phyloP scores from a whole-genome alignment of 2,329 filamentous ascomycete species.

The Daldinia eschscholtzii region DNA sequence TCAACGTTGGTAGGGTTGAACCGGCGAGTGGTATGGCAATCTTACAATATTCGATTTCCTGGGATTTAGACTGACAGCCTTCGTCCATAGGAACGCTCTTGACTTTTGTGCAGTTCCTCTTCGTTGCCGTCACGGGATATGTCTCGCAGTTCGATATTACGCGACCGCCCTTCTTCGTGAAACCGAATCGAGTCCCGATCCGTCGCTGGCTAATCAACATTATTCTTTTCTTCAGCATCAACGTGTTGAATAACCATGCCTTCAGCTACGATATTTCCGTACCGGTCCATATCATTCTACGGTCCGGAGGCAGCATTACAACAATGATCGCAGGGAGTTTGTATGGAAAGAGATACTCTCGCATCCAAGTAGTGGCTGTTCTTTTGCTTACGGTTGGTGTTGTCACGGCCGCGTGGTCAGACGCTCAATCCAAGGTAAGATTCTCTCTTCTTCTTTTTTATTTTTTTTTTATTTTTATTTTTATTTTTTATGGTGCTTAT shows the following conservation, averaged over 20 bases:
- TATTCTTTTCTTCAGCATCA: slow-evolving; percentile 90
- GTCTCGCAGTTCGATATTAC: slow-evolving; percentile 78
- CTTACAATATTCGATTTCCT: slow-evolving; percentile 17
- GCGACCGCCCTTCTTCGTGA: slow-evolving; percentile 78
- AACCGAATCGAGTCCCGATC: slow-evolving; percentile 83
- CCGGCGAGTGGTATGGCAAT: slow-evolving; percentile 78
- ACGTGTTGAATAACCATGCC: slow-evolving; percentile 96
- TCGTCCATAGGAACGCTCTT: slow-evolving; percentile 76
- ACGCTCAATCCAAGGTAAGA: slow-evolving; percentile 83
- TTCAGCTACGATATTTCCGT: slow-evolving; percentile 98
- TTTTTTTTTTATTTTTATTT: too few relatives aligned
- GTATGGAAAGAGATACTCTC: slow-evolving; percentile 86
- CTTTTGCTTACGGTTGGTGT: slow-evolving; percentile 87
- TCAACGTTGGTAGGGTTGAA: slow-evolving; percentile 71
- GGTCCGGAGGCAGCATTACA: slow-evolving; percentile 94
- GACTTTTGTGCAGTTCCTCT: slow-evolving; percentile 89
- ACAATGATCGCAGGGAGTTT: slow-evolving; percentile 92
- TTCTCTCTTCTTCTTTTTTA: not conserved
- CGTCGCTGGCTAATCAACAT: slow-evolving; percentile 90
- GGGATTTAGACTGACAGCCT: slow-evolving; percentile 27
- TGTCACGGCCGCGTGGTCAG: slow-evolving; percentile 88
- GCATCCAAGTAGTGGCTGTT: slow-evolving; percentile 84
- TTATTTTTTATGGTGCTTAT: not conserved
- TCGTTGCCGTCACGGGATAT: slow-evolving; percentile 83
- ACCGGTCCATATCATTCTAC: slow-evolving; percentile 94